A percentile compares a stretch with the other conserved stretches of the same genome.
Evolutionary conservation across 768 basidiomycete genomes (phyloP).

Genomic region (Trametes gibbosa): DNA sequence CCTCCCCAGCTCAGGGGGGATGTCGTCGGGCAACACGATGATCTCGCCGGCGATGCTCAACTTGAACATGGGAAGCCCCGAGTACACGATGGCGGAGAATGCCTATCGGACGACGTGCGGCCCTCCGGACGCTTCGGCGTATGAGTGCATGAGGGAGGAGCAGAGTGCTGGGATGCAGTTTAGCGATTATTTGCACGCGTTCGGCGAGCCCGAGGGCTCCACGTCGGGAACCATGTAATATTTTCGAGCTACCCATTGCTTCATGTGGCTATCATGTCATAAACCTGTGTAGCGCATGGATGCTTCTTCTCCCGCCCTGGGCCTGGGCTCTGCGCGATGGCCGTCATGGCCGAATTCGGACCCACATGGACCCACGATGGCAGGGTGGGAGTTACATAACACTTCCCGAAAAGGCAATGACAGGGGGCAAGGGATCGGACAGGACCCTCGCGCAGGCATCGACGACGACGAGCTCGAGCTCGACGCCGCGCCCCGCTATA

Average conservation of each 20-base stretch:
- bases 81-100: neutral
- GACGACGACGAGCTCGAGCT: no score
- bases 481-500: neutral
- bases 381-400: neutral
- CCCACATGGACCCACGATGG: constrained; percentile 13
- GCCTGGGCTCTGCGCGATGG: no score
- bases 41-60: neutral
- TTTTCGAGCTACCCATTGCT: neutral
- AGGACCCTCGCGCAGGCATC: no score
- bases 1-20: neutral
- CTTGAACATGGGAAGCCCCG: neutral
- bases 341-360: constrained; percentile 4
- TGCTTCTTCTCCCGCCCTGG: no score
- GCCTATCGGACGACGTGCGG: neutral
- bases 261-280: no score
- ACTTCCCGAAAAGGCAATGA: neutral
- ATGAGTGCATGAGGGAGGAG: neutral
- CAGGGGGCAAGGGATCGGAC: constrained; percentile 3
- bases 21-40: neutral
- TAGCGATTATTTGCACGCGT: constrained; percentile 5
- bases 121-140: neutral
- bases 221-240: neutral
- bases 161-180: neutral
- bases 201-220: neutral
- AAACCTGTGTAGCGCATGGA: neutral